phyloP scores from a whole-genome alignment of 2,329 filamentous ascomycete genomes.

The Apiospora koreana region DNA sequence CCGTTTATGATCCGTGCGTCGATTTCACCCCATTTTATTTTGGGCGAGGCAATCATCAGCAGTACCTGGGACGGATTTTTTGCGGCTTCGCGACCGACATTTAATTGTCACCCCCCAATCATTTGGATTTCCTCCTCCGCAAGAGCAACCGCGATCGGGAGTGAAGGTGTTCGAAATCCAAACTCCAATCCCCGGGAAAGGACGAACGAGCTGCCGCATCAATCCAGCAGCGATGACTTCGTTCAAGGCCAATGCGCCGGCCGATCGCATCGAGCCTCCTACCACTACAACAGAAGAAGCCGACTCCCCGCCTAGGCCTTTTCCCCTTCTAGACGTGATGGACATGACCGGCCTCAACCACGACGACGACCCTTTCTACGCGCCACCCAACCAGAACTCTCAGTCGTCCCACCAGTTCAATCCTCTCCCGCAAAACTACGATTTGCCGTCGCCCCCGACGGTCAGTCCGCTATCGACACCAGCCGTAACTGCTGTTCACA shows the following conservation, averaged over 20 bases:
- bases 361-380: constrained; percentile 4
- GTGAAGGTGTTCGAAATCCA: neutral
- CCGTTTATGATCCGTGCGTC: neutral
- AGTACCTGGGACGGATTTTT: constrained; percentile 4
- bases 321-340: constrained; percentile 3
- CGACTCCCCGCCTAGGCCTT: constrained; percentile 7
- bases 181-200: neutral
- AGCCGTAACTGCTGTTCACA: constrained; percentile 27
- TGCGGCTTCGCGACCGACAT: constrained; percentile 8
- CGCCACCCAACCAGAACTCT: neutral
- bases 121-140: neutral
- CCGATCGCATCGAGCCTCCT: constrained; percentile 6
- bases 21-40: neutral
- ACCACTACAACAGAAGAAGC: neutral
- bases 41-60: constrained; percentile 1
- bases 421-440: neutral
- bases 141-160: constrained; percentile 2
- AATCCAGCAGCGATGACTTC: constrained; percentile 6
- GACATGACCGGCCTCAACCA: constrained; percentile 1
- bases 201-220: constrained; percentile 4
- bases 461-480: constrained; percentile 38
- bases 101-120: constrained; percentile 8
- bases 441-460: constrained; percentile 33
- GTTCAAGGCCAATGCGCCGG: constrained; percentile 4
- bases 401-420: neutral